Base-by-base conservation (phyloP, 495 filamentous ascomycete species). In the Jackrogersella minutella region DNA sequence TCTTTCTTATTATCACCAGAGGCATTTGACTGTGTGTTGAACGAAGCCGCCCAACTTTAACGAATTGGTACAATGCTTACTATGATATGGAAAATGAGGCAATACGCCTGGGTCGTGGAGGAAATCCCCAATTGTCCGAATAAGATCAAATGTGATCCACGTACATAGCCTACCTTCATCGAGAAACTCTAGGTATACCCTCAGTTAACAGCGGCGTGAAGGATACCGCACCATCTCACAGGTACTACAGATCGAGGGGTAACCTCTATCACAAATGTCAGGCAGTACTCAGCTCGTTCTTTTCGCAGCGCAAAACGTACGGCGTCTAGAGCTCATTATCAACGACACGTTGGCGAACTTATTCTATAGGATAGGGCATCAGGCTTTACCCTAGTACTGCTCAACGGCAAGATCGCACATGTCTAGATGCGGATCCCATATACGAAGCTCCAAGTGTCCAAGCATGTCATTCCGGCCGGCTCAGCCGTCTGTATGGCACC, bases 361-460 rank as follows among this genome's bases (percentile, higher is more conserved):
- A 10, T 69, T 80, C 30, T n/a, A 74, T 84, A 46, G 72, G 81
- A 11, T 81, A 85, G 51, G 72, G 72, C 16, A 56, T 83, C 17
- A 73, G 83, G 0, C 70, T 82, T 3, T 75, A 70, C 39, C 69
- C 75, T 72, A 84, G 7, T 78, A 79, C 70, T 30, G 73, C 71
- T 1, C 66, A 72, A 17, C 77, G 84, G 2, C 67, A 80, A 7
- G 73, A 79, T 22, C 76, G 84, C 2, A 67, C 82, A 0, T 75
- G 79, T 14, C 81, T 80, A 0, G 66, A 77, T 11, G 76, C 80
- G 19, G 67, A 70, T 13, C 62, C 87, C 14, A 30, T 70, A 11
- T 86, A 81, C 63, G 47, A 65, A 39, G 49, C 44, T 1, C 59
- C 55, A 8, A 43, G 46, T 19, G 61, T 55, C 9, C 54, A 71